Percentiles rank a stretch among this genome's conserved stretches.
Evolutionary conservation across 2,329 filamentous ascomycete genomes (phyloP).

Genomic region (Coniella lustricola): DNA sequence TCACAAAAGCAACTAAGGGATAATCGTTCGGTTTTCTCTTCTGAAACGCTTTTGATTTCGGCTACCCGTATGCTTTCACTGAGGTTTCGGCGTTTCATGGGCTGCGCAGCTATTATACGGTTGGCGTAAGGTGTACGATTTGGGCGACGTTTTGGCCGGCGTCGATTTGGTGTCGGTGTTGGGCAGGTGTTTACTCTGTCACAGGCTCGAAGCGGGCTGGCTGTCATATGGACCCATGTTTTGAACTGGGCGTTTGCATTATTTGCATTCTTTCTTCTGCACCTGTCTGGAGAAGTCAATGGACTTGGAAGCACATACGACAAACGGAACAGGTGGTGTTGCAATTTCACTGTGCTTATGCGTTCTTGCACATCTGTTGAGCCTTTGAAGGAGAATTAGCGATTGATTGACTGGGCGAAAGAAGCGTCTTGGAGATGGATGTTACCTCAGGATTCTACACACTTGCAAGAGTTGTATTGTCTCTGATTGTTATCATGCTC

Average conservation of each 20-base stretch:
- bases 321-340: too few species aligned
- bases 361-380: too few species aligned
- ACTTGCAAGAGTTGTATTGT: too few species aligned
- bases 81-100: slow-evolving; percentile 9
- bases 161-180: slow-evolving; percentile 11
- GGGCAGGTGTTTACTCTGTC: slow-evolving; percentile 4
- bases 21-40: slow-evolving; percentile 10
- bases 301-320: too few species aligned
- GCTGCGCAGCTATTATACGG: slow-evolving; percentile 8
- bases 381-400: too few species aligned
- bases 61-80: neutral
- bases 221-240: neutral
- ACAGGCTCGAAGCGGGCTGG: neutral
- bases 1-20: slow-evolving; percentile 10
- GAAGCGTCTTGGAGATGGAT: too few species aligned
- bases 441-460: too few species aligned
- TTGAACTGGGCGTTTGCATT: neutral
- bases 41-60: slow-evolving; percentile 1
- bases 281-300: too few species aligned
- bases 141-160: neutral
- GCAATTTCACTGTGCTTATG: too few species aligned
- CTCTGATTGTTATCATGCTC: too few species aligned
- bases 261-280: slow-evolving; percentile 1
- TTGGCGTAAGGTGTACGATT: slow-evolving; percentile 10
- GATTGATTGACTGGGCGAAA: too few species aligned